Evolutionary conservation across 78 protist genomes (phyloP), one percentile per base, ranked within the genome.

Genomic region (Diacronema lutheri): DNA sequence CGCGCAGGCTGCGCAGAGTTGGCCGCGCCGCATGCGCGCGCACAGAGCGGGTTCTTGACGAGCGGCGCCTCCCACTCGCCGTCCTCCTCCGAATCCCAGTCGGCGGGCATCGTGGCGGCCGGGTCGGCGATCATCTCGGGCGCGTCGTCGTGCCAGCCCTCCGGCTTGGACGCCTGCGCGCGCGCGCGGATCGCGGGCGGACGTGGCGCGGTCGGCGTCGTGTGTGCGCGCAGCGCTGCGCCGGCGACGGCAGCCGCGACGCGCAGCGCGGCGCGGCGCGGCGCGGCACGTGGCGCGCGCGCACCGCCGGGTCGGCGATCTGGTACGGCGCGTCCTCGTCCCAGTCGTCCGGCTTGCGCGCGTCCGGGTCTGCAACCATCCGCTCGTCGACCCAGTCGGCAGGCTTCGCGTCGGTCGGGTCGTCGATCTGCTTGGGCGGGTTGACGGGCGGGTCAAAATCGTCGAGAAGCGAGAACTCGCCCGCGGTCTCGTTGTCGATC

Each of bases 81-180:
- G 33, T 89, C 92, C 79, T 89, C 92, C 40, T 89, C 92, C n/a
- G 9, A 89, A 41, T 89, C 88, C 92, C 92, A 89, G 41, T 84
- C 86, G 58, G 78, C 89, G n/a, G 92, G 92, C 31, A 3, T 60
- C 25, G 1, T 31, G 13, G 90, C 91, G 19, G 58, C 19, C 14
- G 91, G 90, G 60, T 89, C 89, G 1, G 56, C 29, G 37, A 89
- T 78, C 33, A 58, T 40, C 12, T 41, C 65, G 61, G 84, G 90
- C 38, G 7, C 84, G 37, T 46, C 57, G 31, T 29, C 40, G 20
- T 33, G n/a, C 72, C 72, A 65, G 41, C 1, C 40, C 31, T 1
- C 72, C 25, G 72, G 72, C 40, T 33, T 65, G 31, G 0, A 1
- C 25, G 60, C 21, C 21, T 46, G 4, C 20, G 56, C 56, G 56